Conservation (phyloP, 1,139 yeast species). For the Scheffersomyces cryptocercus region DNA sequence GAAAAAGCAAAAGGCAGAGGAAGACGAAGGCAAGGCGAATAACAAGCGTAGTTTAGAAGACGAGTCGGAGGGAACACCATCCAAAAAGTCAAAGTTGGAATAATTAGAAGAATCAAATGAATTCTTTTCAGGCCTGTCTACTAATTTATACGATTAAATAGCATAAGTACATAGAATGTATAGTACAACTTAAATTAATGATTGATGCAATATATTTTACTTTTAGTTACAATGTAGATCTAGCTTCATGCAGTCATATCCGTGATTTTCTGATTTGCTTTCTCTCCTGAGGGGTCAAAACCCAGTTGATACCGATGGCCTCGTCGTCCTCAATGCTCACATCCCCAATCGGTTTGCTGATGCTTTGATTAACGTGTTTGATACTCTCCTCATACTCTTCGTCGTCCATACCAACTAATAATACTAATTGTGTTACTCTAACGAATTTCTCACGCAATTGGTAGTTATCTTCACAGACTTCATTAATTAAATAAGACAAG, state of each 20-base stretch:
- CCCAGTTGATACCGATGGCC: slow-evolving; percentile 68
- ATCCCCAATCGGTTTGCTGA: slow-evolving; percentile 5
- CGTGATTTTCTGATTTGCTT: slow-evolving; percentile 54
- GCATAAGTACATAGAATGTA: too few species aligned
- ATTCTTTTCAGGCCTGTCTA: too few species aligned
- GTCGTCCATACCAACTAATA: slow-evolving; percentile 81
- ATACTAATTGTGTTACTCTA: slow-evolving; percentile 78
- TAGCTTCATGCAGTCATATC: slow-evolving; percentile 3
- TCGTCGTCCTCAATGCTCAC: slow-evolving; percentile 36
- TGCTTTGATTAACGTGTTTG: slow-evolving; percentile 18
- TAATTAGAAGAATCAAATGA: not conserved
- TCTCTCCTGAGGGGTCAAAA: slow-evolving; percentile 75
- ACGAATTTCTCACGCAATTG: slow-evolving; percentile 75
- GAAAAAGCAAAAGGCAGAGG: not conserved
- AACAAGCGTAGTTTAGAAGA: slow-evolving; percentile 5
- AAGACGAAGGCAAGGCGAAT: not conserved
- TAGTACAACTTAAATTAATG: not conserved
- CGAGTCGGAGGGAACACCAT: not conserved
- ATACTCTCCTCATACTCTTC: slow-evolving; percentile 58
- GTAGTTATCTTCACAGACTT: slow-evolving; percentile 63
- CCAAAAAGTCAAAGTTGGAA: not conserved
- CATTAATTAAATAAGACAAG: slow-evolving; percentile 68
- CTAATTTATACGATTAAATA: too few species aligned
- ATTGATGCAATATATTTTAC: not conserved
- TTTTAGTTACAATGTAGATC: too few species aligned